Conservation (phyloP, 495 filamentous ascomycete species). For the Neurospora africana region DNA sequence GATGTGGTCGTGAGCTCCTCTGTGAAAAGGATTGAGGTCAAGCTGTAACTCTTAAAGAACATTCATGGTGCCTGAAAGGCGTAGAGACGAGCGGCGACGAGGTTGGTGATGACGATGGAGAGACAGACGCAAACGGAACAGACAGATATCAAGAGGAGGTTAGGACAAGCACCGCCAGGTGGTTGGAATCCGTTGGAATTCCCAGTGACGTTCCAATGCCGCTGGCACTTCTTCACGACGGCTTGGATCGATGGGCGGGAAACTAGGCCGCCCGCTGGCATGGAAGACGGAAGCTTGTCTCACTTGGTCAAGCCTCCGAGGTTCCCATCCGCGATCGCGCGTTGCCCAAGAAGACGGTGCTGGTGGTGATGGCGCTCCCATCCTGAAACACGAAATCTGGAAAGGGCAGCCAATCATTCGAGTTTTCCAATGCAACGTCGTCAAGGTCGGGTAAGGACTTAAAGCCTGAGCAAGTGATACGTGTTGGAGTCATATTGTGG, state of each 20-base stretch:
- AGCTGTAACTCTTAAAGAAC: background rate
- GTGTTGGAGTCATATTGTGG: background rate
- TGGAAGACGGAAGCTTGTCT: background rate
- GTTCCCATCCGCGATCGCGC: background rate
- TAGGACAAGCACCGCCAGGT: background rate
- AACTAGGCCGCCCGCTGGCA: background rate
- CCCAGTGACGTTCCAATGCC: background rate
- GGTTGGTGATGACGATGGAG: background rate
- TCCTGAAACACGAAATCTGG: background rate
- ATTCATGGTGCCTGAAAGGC: background rate
- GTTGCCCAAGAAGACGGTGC: background rate
- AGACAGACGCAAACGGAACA: background rate
- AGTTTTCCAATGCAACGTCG: background rate
- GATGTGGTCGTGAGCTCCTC: background rate
- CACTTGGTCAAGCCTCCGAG: background rate
- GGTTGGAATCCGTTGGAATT: background rate
- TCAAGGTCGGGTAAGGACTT: background rate
- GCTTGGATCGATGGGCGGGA: background rate
- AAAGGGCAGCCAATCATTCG: background rate
- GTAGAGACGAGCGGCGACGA: background rate
- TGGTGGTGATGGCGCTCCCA: background rate
- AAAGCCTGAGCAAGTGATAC: background rate
- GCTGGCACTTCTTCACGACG: background rate
- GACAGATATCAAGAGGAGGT: background rate
- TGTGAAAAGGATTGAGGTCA: background rate